Conservation (phyloP, 225 moss, liverwort and hornwort species). For the Marchantia paleacea region DNA sequence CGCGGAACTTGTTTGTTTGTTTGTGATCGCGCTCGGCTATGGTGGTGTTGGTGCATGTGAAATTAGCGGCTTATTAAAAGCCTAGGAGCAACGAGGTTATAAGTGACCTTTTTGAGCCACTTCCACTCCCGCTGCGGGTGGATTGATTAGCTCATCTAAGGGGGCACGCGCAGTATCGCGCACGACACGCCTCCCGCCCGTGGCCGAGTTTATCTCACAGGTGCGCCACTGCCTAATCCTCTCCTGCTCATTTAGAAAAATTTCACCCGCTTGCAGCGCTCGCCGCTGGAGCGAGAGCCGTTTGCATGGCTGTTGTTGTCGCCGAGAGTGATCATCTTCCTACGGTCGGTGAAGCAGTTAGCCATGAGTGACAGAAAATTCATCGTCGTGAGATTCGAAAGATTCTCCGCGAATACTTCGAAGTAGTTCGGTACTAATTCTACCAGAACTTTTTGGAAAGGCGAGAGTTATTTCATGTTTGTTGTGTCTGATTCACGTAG, state of each 20-base stretch:
- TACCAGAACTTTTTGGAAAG: background rate
- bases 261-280: background rate
- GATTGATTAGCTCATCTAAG: conserved; percentile 11
- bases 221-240: conserved; percentile 17
- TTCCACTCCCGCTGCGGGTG: background rate
- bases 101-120: conserved; percentile 1
- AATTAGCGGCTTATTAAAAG: background rate
- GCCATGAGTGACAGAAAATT: background rate
- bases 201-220: background rate
- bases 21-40: conserved; percentile 9
- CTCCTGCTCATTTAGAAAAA: background rate
- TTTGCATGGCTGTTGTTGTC: conserved; percentile 2
- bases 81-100: conserved; percentile 6
- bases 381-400: background rate
- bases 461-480: background rate
- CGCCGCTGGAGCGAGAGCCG: background rate
- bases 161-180: conserved; percentile 5
- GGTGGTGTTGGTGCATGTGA: background rate
- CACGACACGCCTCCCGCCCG: background rate
- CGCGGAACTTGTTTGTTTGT: background rate
- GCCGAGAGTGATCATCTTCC: background rate
- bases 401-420: background rate
- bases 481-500: background rate
- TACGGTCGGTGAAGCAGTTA: background rate
- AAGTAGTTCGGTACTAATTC: background rate